Percentiles rank a stretch among this genome's conserved stretches.
These are phyloP conservation scores for Ganoderma meredithae DNA, from an alignment of 1,284 basidiomycete genomes.

Conservation along the genomic window DNA sequence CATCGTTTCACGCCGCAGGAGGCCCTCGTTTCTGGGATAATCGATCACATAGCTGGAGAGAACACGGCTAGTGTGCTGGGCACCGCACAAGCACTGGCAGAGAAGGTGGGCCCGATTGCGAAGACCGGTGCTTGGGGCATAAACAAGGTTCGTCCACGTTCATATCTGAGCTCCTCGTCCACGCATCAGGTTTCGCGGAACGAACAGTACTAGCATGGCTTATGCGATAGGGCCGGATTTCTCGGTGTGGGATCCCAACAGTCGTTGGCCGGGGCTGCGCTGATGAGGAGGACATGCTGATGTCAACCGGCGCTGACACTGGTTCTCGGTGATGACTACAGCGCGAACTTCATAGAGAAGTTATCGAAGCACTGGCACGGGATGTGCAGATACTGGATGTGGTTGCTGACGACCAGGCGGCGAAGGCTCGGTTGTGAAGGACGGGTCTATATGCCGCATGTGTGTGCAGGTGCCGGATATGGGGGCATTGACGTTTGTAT, in stretches of 20 bases:
- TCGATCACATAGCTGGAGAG: slow-evolving; percentile 73
- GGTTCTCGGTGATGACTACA: slow-evolving; percentile 30
- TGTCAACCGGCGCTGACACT: not conserved
- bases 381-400: slow-evolving; percentile 37
- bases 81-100: slow-evolving; percentile 66
- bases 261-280: not conserved
- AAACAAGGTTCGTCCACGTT: slow-evolving; percentile 55
- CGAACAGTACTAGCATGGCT: not conserved
- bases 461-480: not conserved
- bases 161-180: not conserved
- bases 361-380: slow-evolving; percentile 43
- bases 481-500: not conserved
- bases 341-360: slow-evolving; percentile 50
- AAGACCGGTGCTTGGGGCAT: slow-evolving; percentile 69
- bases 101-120: slow-evolving; percentile 55
- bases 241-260: slow-evolving; percentile 3
- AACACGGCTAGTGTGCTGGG: slow-evolving; percentile 66
- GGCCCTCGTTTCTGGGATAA: slow-evolving; percentile 69
- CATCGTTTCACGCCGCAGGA: slow-evolving; percentile 84
- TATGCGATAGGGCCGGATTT: not conserved
- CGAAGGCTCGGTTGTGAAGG: slow-evolving; percentile 44
- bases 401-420: slow-evolving; percentile 42
- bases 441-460: not conserved
- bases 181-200: not conserved
- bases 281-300: slow-evolving; percentile 4